phyloP scores from a whole-genome alignment of 192 early-diverging fungal species.

The Entomortierella lignicola region DNA sequence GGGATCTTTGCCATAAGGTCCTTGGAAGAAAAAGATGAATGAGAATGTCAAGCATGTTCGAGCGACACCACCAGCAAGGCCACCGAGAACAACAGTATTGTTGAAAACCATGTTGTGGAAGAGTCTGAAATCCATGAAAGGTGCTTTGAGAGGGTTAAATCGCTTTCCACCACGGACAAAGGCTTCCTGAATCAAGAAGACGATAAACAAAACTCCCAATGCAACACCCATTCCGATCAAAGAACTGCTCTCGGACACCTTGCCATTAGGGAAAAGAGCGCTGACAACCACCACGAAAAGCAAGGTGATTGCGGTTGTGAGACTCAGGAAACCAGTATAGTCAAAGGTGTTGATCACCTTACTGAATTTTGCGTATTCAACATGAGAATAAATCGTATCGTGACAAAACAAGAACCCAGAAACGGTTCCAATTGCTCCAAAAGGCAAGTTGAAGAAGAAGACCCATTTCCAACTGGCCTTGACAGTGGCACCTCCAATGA shows the following conservation, averaged over 20 bases:
- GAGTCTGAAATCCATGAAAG: slow-evolving; percentile 50
- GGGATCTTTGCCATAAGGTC: slow-evolving; percentile 47
- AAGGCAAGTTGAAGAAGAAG: slow-evolving; percentile 55
- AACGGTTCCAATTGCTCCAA: slow-evolving; percentile 47
- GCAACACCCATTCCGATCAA: slow-evolving; percentile 51
- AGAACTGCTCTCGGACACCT: slow-evolving; percentile 41
- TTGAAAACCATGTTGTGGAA: slow-evolving; percentile 40
- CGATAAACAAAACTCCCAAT: slow-evolving; percentile 39
- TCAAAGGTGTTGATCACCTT: slow-evolving; percentile 41
- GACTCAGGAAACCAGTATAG: slow-evolving; percentile 40
- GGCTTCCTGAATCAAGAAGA: slow-evolving; percentile 25
- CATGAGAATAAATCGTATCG: slow-evolving; percentile 40
- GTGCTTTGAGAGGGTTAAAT: slow-evolving; percentile 23
- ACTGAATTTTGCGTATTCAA: slow-evolving; percentile 33
- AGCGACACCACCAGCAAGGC: slow-evolving; percentile 48
- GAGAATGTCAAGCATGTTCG: slow-evolving; percentile 54
- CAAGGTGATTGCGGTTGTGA: slow-evolving; percentile 38
- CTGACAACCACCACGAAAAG: slow-evolving; percentile 49
- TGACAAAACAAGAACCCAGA: slow-evolving; percentile 47
- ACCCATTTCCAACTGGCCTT: slow-evolving; percentile 53
- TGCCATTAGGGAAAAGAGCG: slow-evolving; percentile 51
- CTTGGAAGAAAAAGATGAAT: slow-evolving; percentile 50
- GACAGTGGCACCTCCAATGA: slow-evolving; percentile 47
- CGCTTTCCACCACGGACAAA: slow-evolving; percentile 48
- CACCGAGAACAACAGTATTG: slow-evolving; percentile 48